These are phyloP conservation scores for Byssoonygena ceratinophila DNA, from an alignment of 2,329 filamentous ascomycete species.

Conservation along the genomic window DNA sequence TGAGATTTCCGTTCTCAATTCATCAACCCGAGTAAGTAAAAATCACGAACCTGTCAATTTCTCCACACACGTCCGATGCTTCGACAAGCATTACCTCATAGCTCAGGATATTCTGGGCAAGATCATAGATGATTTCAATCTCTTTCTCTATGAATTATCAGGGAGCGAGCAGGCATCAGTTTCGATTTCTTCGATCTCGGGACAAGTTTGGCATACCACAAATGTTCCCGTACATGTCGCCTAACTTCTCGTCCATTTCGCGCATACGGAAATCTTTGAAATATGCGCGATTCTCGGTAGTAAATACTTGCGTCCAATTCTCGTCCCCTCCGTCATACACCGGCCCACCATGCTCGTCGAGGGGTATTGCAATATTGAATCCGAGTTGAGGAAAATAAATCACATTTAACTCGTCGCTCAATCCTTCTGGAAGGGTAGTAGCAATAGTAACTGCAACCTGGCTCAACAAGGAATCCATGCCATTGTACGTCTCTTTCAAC, in stretches of 20 bases:
- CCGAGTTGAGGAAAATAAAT: constrained; percentile 87
- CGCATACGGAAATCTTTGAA: constrained; percentile 79
- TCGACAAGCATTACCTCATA: constrained; percentile 55
- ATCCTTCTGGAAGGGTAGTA: constrained; percentile 48
- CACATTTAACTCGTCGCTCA: constrained; percentile 54
- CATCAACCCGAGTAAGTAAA: background rate
- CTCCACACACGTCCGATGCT: constrained; percentile 72
- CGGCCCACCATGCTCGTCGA: constrained; percentile 51
- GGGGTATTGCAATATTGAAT: constrained; percentile 66
- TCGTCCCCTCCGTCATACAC: constrained; percentile 56
- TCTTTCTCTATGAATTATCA: constrained; percentile 54
- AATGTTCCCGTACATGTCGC: constrained; percentile 76
- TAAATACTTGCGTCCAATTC: constrained; percentile 68
- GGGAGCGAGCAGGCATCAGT: background rate
- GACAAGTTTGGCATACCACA: constrained; percentile 56
- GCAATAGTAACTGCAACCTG: constrained; percentile 56
- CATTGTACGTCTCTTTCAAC: constrained; percentile 66
- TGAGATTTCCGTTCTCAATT: constrained; percentile 4
- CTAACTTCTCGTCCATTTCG: constrained; percentile 68
- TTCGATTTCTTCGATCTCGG: background rate
- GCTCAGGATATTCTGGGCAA: constrained; percentile 60
- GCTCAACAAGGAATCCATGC: constrained; percentile 62
- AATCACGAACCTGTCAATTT: constrained; percentile 55
- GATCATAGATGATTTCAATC: constrained; percentile 72
- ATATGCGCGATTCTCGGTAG: constrained; percentile 59